Conservation (phyloP, 1,139 yeast species). For the Yarrowia galli region DNA sequence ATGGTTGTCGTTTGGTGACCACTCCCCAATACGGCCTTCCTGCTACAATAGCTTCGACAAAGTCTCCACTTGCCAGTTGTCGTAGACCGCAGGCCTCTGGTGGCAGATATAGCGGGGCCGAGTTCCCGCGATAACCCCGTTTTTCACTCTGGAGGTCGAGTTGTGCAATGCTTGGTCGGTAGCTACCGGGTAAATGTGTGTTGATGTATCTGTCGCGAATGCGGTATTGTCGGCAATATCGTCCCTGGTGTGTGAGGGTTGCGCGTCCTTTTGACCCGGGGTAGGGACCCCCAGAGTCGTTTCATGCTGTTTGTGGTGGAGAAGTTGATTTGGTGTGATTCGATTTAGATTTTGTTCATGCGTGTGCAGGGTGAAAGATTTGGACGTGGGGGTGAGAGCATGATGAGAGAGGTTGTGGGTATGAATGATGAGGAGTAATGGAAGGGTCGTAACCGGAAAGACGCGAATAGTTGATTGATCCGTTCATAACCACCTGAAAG, state of each 20-base stretch:
- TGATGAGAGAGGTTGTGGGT: neutral
- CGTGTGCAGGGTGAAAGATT: conserved; percentile 26
- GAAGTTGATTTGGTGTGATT: conserved; percentile 15
- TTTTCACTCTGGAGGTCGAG: neutral
- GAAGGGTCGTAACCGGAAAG: neutral
- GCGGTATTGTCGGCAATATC: neutral
- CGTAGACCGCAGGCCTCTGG: conserved; percentile 36
- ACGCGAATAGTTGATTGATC: neutral
- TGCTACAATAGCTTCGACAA: conserved; percentile 22
- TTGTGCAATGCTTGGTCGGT: conserved; percentile 27
- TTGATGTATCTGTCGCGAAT: conserved; percentile 16
- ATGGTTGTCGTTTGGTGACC: conserved; percentile 13
- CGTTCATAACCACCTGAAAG: neutral
- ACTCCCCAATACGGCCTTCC: conserved; percentile 36
- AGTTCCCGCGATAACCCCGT: neutral
- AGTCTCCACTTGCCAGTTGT: conserved; percentile 26
- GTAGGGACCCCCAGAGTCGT: conserved; percentile 33
- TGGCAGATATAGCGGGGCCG: conserved; percentile 12
- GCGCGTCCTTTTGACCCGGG: conserved; percentile 28
- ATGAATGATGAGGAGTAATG: neutral
- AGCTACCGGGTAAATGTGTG: conserved; percentile 23
- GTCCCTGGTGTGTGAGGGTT: neutral
- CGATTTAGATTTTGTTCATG: conserved; percentile 29
- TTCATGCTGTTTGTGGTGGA: conserved; percentile 30
- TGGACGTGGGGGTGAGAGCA: neutral